Conservation (phyloP, 116 monocot species). For the Posidonia oceanica region DNA sequence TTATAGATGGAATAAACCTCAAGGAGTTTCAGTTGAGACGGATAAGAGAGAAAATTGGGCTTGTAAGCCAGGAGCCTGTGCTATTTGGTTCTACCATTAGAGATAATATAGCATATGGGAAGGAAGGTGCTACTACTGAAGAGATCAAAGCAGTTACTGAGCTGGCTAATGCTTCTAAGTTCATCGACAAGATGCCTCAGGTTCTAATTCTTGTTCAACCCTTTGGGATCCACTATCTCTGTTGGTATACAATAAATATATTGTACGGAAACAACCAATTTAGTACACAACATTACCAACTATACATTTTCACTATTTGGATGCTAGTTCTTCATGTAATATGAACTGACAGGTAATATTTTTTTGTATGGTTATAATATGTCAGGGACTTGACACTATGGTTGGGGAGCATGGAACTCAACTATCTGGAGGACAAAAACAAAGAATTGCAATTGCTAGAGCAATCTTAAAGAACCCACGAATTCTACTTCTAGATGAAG, state of each 20-base stretch:
- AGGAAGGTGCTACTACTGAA: slow-evolving; percentile 46
- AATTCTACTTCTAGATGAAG: slow-evolving; percentile 68
- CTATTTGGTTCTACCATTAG: slow-evolving; percentile 47
- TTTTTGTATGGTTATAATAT: not conserved
- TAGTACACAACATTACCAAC: too few species aligned
- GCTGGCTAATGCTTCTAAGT: slow-evolving; percentile 65
- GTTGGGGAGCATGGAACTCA: slow-evolving; percentile 71
- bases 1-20: too few species aligned
- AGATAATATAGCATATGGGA: slow-evolving; percentile 78
- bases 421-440: slow-evolving; percentile 71
- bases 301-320: too few species aligned
- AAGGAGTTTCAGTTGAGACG: slow-evolving; percentile 53
- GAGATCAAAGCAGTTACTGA: slow-evolving; percentile 51
- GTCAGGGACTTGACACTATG: slow-evolving; percentile 19
- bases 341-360: too few species aligned
- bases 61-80: slow-evolving; percentile 76
- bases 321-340: too few species aligned
- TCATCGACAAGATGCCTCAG: slow-evolving; percentile 71
- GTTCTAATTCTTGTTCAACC: slow-evolving; percentile 12
- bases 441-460: slow-evolving; percentile 69
- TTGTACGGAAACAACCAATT: too few species aligned
- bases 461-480: slow-evolving; percentile 61
- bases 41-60: slow-evolving; percentile 67
- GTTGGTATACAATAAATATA: too few species aligned
- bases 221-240: too few species aligned